Evolutionary conservation across 2,329 filamentous ascomycete genomes (phyloP).

Genomic region (Calonectria fujianensis): DNA sequence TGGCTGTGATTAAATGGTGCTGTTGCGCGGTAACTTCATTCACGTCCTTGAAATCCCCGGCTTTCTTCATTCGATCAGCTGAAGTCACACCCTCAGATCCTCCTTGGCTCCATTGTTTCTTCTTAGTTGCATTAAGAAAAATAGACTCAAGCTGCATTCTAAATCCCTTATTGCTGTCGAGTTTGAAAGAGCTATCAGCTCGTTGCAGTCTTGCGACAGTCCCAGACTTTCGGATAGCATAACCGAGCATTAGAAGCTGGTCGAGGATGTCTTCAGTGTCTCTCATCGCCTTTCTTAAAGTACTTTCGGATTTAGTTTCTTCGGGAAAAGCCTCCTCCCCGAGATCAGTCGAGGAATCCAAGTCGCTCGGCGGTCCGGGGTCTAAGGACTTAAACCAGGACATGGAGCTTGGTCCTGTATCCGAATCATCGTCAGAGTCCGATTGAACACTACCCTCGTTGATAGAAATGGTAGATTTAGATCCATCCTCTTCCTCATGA

Average conservation of each 20-base stretch:
- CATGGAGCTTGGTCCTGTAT: neutral
- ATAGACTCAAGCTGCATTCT: slow-evolving; percentile 20
- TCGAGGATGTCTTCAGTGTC: slow-evolving; percentile 33
- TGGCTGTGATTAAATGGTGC: slow-evolving; percentile 14
- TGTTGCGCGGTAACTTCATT: slow-evolving; percentile 20
- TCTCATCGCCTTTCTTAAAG: slow-evolving; percentile 20
- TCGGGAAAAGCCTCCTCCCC: neutral
- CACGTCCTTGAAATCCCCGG: neutral
- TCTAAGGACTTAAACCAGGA: slow-evolving; percentile 13
- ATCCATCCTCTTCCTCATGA: neutral
- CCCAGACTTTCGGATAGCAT: slow-evolving; percentile 36
- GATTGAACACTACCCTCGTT: neutral
- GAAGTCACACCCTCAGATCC: neutral
- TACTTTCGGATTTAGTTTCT: neutral
- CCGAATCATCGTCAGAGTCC: neutral
- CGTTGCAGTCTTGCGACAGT: slow-evolving; percentile 31
- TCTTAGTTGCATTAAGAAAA: neutral
- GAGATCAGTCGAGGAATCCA: neutral
- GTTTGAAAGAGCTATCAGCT: slow-evolving; percentile 32
- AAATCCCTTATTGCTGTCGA: slow-evolving; percentile 23
- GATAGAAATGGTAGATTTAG: neutral
- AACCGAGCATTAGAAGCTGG: slow-evolving; percentile 35
- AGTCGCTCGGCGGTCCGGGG: neutral
- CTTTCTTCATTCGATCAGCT: neutral
- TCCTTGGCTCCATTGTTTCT: neutral